A percentile compares a stretch with the other conserved stretches of the same genome.
phyloP scores from a whole-genome alignment of 176 grass and related monocot genomes.

The Tillandsia fasciculata region DNA sequence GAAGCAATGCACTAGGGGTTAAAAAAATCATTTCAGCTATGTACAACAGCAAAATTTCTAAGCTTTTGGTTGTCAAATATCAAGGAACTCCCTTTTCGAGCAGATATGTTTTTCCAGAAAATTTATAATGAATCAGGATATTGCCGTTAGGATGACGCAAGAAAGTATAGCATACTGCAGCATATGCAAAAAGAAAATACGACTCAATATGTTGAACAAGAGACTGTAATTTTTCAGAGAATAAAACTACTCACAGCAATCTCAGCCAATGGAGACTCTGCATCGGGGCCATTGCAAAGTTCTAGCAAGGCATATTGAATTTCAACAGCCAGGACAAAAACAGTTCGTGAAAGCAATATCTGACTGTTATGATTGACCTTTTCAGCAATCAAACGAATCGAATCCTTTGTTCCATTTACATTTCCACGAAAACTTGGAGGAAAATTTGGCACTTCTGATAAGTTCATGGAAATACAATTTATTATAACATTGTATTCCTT shows the following conservation, averaged over 20 bases:
- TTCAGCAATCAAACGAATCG: conserved; percentile 84
- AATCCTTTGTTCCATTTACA: conserved; percentile 64
- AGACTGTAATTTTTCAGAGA: not conserved
- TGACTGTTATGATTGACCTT: conserved; percentile 90
- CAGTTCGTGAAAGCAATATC: conserved; percentile 50
- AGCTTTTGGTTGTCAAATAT: too few relatives aligned
- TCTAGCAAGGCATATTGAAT: conserved; percentile 72
- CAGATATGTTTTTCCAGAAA: too few relatives aligned
- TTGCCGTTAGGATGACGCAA: not conserved
- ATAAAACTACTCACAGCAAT: conserved; percentile 58
- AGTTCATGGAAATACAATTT: conserved; percentile 76
- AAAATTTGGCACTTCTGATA: conserved; percentile 73
- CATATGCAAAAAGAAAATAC: not conserved
- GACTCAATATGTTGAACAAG: not conserved
- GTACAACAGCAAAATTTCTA: too few relatives aligned
- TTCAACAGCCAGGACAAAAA: conserved; percentile 72
- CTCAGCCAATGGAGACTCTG: conserved; percentile 66
- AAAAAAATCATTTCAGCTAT: too few relatives aligned
- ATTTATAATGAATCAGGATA: not conserved
- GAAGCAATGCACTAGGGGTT: too few relatives aligned
- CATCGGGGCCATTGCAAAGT: conserved; percentile 71
- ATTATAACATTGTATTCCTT: conserved; percentile 93
- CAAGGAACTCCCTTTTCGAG: too few relatives aligned
- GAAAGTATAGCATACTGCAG: not conserved
- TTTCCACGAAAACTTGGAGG: conserved; percentile 89